Percentiles rank a stretch among this genome's conserved stretches.
Conservation (phyloP, 768 basidiomycete species). For the Tulasnella calospora region DNA sequence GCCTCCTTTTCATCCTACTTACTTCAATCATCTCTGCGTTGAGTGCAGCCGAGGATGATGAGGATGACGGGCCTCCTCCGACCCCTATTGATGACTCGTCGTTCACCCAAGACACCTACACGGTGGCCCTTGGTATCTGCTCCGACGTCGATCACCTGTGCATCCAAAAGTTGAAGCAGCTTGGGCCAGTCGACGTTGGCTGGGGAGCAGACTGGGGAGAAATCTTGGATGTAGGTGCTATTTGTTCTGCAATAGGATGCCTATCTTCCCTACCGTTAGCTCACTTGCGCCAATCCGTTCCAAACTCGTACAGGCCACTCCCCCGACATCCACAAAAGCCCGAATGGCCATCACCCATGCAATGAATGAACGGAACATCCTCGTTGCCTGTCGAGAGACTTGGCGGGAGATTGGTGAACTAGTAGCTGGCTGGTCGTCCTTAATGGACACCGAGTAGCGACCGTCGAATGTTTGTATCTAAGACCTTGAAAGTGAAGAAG, state of each 20-base stretch:
- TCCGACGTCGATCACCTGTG: slow-evolving; percentile 10
- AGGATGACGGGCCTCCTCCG: background rate
- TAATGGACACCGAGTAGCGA: background rate
- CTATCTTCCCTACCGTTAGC: too few relatives aligned
- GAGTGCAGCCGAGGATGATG: background rate
- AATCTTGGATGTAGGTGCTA: slow-evolving; percentile 17
- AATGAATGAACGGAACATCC: slow-evolving; percentile 23
- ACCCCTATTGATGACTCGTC: background rate
- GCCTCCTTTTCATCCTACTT: background rate
- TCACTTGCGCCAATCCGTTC: too few relatives aligned
- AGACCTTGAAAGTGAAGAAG: too few relatives aligned
- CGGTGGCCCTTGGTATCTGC: background rate
- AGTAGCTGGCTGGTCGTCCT: background rate
- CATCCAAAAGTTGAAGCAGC: background rate
- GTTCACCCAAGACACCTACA: background rate
- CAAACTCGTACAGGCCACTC: background rate
- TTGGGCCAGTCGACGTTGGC: background rate
- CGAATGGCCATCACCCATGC: slow-evolving; percentile 25
- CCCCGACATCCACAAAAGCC: background rate
- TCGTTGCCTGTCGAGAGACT: slow-evolving; percentile 24
- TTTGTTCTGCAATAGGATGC: background rate
- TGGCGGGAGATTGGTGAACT: slow-evolving; percentile 23
- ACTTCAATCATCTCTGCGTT: background rate
- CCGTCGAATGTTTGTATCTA: background rate
- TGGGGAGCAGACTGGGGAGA: slow-evolving; percentile 20